Base-by-base conservation (phyloP, 1,139 yeast genomes). In the Suhomyces kunorum region DNA sequence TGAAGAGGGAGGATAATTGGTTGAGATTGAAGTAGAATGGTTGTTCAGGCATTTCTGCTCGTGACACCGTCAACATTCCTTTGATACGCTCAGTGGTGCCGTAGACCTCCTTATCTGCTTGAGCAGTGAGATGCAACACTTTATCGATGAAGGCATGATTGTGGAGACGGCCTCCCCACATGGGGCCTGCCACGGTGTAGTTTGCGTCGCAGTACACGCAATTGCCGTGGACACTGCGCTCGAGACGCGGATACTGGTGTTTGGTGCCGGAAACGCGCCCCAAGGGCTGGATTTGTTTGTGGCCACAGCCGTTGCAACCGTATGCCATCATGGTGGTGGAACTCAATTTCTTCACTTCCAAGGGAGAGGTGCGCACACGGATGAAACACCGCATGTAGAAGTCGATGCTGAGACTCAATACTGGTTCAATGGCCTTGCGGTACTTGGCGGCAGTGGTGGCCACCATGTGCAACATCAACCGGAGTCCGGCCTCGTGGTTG, bases 1-100 rank as follows among this genome's bases (percentile, higher is more conserved):
- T 87, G 54, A 90, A 71, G 19, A 86, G 73, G 3, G 90, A 81
- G 1, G 95, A 79, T 30, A 90, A 56, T 42, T 81, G 80, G 46
- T 90, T 84, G 34, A 95, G 83, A 43, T 87, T 80, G 65, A 90
- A 83, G 63, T 87, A 92, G 56, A 90, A 88, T 17, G 94, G 95
- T 1, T 74, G 61, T 28, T 73, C 74, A 0, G 50, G 49, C 30
- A 90, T 58, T 62, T 92, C 98, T 43, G 76, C 76, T 32, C 64
- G 59, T 4, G 97, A 98, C 54, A 90, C 68, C 0, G 94, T 85
- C 33, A 89, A 69, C 98, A 92, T 92, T 6, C 98, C 98, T 58
- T 81, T 80, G 37, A 92, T 87, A 55, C 99, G 75, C 43, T 86
- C 85, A 16, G 78, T 70, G 0, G 99, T 94, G 37, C 85, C 85